Evolutionary conservation across 345 rosid species (phyloP).

Genomic region (Aethionema arabicum): DNA sequence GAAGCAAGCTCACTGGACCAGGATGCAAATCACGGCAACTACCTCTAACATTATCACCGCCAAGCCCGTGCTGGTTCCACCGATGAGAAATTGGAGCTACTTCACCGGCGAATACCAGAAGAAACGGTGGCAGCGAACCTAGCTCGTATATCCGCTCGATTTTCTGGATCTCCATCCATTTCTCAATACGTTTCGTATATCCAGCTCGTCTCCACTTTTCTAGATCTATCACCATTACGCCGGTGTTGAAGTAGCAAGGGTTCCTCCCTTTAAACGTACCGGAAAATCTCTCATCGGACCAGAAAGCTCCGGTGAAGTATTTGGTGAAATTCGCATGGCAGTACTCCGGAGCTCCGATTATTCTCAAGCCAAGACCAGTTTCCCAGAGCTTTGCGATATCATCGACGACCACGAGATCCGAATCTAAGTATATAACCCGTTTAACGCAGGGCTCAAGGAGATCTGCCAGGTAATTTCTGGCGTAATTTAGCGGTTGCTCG

Average conservation of each 20-base stretch:
- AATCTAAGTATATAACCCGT: conserved; percentile 67
- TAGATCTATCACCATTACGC: conserved; percentile 84
- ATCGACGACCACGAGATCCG: conserved; percentile 72
- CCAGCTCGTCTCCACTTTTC: conserved; percentile 59
- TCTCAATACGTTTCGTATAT: conserved; percentile 66
- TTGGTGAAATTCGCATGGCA: conserved; percentile 77
- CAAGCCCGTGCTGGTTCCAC: conserved; percentile 84
- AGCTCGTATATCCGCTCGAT: conserved; percentile 67
- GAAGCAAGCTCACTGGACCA: conserved; percentile 72
- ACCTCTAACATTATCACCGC: conserved; percentile 75
- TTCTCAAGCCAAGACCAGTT: conserved; percentile 42
- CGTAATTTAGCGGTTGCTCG: conserved; percentile 79
- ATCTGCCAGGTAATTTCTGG: conserved; percentile 71
- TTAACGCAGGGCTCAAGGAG: conserved; percentile 71
- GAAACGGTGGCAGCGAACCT: conserved; percentile 72
- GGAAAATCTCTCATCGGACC: conserved; percentile 52
- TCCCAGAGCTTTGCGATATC: conserved; percentile 68
- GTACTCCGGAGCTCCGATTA: conserved; percentile 85
- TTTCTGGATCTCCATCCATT: conserved; percentile 83
- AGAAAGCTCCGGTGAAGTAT: conserved; percentile 65
- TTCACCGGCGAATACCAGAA: conserved; percentile 64
- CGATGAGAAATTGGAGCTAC: conserved; percentile 78
- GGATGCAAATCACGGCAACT: conserved; percentile 77
- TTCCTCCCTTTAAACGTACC: conserved; percentile 52
- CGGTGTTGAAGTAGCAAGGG: conserved; percentile 78